phyloP scores from a whole-genome alignment of 2,329 filamentous ascomycete genomes.

The Nigrograna mackinnonii region DNA sequence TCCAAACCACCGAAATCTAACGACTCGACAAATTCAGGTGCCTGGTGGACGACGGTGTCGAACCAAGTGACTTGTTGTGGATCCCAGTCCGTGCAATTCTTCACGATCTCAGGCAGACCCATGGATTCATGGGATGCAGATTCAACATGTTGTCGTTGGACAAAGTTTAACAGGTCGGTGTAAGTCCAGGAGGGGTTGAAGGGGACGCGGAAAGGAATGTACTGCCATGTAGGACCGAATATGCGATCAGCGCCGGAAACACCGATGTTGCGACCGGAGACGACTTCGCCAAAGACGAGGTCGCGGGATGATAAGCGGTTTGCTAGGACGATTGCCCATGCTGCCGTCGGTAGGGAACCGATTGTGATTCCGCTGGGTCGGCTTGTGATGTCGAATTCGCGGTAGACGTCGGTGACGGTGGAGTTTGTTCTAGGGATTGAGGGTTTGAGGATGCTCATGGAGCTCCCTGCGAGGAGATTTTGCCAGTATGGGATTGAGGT shows the following conservation, averaged over 20 bases:
- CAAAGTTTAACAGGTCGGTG: constrained; percentile 32
- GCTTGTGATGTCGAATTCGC: constrained; percentile 41
- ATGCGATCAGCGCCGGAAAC: constrained; percentile 60
- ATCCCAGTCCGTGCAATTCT: constrained; percentile 37
- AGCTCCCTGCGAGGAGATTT: constrained; percentile 59
- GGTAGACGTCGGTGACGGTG: constrained; percentile 30
- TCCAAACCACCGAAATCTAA: constrained; percentile 47
- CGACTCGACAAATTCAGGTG: constrained; percentile 59
- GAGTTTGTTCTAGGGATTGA: constrained; percentile 29
- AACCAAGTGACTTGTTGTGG: constrained; percentile 31
- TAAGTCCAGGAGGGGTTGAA: constrained; percentile 54
- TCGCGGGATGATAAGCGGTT: constrained; percentile 57
- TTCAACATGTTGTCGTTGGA: constrained; percentile 40
- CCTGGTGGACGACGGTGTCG: constrained; percentile 45
- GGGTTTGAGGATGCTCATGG: constrained; percentile 47
- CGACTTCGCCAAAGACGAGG: constrained; percentile 68
- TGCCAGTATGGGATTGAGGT: constrained; percentile 64
- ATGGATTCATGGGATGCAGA: constrained; percentile 39
- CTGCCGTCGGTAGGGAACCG: constrained; percentile 68
- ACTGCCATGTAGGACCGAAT: constrained; percentile 69
- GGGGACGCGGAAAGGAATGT: constrained; percentile 64
- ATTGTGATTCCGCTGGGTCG: constrained; percentile 61
- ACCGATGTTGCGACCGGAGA: constrained; percentile 65
- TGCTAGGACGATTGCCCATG: constrained; percentile 67
- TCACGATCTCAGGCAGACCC: constrained; percentile 39